These are phyloP conservation scores for Cutaneotrichosporon cyanovorans DNA, from an alignment of 1,284 basidiomycete species.

Conservation along the genomic window DNA sequence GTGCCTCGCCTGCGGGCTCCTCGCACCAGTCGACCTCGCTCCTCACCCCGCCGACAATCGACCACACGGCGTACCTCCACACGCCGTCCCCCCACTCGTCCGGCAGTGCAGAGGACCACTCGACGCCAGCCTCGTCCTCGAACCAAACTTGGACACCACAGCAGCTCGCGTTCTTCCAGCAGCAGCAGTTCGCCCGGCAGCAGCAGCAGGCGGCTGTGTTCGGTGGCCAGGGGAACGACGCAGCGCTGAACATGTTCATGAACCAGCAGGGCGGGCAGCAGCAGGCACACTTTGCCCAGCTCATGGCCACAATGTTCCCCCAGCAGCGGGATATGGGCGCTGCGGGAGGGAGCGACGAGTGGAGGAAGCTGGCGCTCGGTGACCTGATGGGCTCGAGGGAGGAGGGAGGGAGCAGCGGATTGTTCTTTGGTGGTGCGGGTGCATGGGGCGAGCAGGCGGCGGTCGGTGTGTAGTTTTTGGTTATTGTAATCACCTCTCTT, in stretches of 20 bases:
- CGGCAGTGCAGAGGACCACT: background rate
- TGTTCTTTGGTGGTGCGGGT: slow-evolving; percentile 2
- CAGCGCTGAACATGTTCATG: slow-evolving; percentile 14
- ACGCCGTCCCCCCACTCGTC: slow-evolving; percentile 31
- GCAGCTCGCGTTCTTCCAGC: slow-evolving; percentile 26
- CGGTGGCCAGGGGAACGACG: background rate
- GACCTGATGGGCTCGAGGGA: background rate
- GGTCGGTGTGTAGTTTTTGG: slow-evolving; percentile 11
- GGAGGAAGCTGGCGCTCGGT: slow-evolving; percentile 19
- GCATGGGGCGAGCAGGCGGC: slow-evolving; percentile 9
- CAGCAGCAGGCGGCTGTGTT: slow-evolving; percentile 12
- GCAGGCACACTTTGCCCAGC: slow-evolving; percentile 21
- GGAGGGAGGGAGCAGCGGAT: too few species aligned
- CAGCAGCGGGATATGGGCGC: slow-evolving; percentile 15
- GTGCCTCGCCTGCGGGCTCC: slow-evolving; percentile 21
- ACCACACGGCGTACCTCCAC: slow-evolving; percentile 16
- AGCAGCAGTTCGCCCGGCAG: slow-evolving; percentile 18
- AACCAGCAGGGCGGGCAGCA: background rate
- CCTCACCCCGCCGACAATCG: slow-evolving; percentile 26
- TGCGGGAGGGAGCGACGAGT: slow-evolving; percentile 14
- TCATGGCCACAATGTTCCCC: slow-evolving; percentile 30
- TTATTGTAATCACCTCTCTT: background rate
- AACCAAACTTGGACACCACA: slow-evolving; percentile 19
- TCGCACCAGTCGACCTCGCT: slow-evolving; percentile 12
- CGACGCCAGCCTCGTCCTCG: slow-evolving; percentile 2